These are phyloP conservation scores for Aureobasidium sp. DNA, from an alignment of 2,329 filamentous ascomycete genomes.

Conservation along the genomic window DNA sequence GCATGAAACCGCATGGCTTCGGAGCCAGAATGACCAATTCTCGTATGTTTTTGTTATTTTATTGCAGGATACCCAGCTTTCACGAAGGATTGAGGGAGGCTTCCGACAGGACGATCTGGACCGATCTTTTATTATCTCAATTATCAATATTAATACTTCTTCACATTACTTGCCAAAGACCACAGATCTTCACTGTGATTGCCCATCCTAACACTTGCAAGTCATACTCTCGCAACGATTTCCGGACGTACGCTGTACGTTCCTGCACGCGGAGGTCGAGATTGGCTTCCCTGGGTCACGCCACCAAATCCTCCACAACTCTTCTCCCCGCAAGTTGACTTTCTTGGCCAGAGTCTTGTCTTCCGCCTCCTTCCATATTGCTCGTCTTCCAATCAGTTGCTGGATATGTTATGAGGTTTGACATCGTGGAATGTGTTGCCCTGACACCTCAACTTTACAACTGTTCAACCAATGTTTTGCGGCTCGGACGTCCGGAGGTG, in stretches of 20 bases:
- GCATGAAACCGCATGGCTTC: neutral
- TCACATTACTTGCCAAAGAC: neutral
- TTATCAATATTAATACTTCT: neutral
- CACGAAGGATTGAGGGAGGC: conserved; percentile 8
- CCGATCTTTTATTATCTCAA: neutral
- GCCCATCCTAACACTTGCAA: too few relatives aligned
- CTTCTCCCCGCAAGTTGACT: neutral
- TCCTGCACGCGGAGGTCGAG: neutral
- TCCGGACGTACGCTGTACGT: neutral
- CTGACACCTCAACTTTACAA: neutral
- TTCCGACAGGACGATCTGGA: neutral
- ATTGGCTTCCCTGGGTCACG: conserved; percentile 2
- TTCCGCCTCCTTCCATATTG: neutral
- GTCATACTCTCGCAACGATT: too few relatives aligned
- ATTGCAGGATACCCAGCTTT: conserved; percentile 17
- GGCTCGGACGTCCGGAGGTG: neutral
- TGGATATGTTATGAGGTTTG: too few relatives aligned
- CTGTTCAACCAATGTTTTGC: neutral
- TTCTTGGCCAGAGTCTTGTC: conserved; percentile 3
- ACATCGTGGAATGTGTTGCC: neutral
- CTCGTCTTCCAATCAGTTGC: neutral
- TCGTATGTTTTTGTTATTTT: conserved; percentile 14
- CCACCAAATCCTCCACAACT: neutral
- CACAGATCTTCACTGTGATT: too few relatives aligned
- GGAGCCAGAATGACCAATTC: neutral